A percentile compares a stretch with the other conserved stretches of the same genome.
Conservation (phyloP, 192 early-diverging fungal species). For the Phycomyces nitens region DNA sequence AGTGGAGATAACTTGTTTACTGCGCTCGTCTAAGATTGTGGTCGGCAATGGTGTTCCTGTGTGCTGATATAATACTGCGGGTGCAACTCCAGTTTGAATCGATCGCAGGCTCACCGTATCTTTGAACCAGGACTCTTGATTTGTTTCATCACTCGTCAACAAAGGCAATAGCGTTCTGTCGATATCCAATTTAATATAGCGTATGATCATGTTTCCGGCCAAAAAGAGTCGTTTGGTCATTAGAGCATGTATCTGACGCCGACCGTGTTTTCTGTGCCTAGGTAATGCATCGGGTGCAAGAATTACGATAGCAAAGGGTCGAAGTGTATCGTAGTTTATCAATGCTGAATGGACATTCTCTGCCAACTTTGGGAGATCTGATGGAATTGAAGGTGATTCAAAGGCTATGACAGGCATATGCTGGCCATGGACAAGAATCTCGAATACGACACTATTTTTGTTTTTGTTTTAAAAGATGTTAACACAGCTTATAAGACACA, state of each 20-base stretch:
- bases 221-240: constrained; percentile 61
- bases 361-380: constrained; percentile 48
- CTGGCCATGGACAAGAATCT: constrained; percentile 61
- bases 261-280: constrained; percentile 63
- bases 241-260: constrained; percentile 57
- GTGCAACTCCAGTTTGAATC: too few species aligned
- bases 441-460: constrained; percentile 51
- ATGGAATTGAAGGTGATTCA: constrained; percentile 54
- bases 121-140: constrained; percentile 1
- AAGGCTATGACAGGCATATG: constrained; percentile 66
- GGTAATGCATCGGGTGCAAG: constrained; percentile 60
- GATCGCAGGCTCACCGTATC: too few species aligned
- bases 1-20: constrained; percentile 52
- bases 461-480: not conserved
- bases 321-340: constrained; percentile 53
- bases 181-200: constrained; percentile 50
- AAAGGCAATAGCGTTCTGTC: constrained; percentile 47
- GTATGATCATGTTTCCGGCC: constrained; percentile 48
- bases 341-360: constrained; percentile 53
- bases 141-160: constrained; percentile 28
- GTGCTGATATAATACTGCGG: constrained; percentile 46
- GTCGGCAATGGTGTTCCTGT: constrained; percentile 59
- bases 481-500: not conserved
- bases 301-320: constrained; percentile 55
- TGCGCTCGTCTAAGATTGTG: constrained; percentile 65